Conservation (phyloP, 768 basidiomycete genomes). For the Suillus bovinus region DNA sequence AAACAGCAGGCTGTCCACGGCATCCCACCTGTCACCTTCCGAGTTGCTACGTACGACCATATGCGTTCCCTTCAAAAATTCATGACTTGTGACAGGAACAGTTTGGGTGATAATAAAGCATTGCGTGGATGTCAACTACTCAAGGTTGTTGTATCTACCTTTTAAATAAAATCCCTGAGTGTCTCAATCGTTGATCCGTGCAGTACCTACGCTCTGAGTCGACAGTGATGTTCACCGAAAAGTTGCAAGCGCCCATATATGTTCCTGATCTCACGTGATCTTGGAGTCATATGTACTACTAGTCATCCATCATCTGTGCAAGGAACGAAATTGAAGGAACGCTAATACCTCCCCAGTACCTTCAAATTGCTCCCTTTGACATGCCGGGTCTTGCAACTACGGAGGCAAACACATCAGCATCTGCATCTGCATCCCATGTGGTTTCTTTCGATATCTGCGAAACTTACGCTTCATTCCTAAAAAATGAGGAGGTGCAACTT, state of each 20-base stretch:
- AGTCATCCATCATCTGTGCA: constrained; percentile 1
- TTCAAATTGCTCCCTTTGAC: constrained; percentile 4
- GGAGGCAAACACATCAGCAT: neutral
- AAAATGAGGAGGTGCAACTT: constrained; percentile 61
- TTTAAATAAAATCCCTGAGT: neutral
- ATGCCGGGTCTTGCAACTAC: neutral
- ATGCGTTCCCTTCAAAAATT: neutral
- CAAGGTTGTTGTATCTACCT: too few relatives aligned
- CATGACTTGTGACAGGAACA: constrained; percentile 1
- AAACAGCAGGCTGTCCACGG: neutral
- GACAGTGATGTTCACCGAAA: too few relatives aligned
- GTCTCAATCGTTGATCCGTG: too few relatives aligned
- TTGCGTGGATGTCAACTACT: neutral
- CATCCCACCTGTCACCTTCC: neutral
- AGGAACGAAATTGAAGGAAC: neutral
- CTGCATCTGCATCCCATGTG: neutral
- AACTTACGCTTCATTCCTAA: constrained; percentile 60
- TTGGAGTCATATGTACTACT: neutral
- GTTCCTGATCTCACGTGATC: neutral
- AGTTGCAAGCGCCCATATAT: neutral
- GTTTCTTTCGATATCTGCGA: constrained; percentile 45
- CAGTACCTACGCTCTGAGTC: too few relatives aligned
- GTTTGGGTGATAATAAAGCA: neutral
- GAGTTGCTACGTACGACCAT: neutral
- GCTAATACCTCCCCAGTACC: neutral